Conservation (phyloP, 305 asterid species). For the Petunia hybrid region DNA sequence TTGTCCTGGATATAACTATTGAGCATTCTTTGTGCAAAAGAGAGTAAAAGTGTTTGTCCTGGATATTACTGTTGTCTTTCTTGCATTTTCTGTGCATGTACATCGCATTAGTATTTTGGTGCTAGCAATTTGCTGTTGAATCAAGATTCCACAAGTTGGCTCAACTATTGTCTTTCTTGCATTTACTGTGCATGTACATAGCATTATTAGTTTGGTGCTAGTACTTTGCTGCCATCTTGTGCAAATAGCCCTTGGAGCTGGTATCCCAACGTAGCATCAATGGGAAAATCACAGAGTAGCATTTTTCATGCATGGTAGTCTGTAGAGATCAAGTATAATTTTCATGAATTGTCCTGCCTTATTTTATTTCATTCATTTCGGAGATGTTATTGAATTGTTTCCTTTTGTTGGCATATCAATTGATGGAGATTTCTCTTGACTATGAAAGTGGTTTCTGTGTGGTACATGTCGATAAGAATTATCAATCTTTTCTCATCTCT, state of each 20-base stretch:
- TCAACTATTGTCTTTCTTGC: conserved; percentile 5
- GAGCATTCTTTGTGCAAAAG: too few species aligned
- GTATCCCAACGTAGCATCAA: neutral
- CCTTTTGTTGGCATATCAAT: neutral
- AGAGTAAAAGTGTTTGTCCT: too few species aligned
- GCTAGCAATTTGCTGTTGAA: neutral
- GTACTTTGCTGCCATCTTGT: neutral
- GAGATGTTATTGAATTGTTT: neutral
- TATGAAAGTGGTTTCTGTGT: neutral
- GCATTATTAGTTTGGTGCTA: conserved; percentile 6
- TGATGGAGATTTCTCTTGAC: neutral
- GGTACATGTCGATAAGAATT: conserved; percentile 12
- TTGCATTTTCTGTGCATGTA: too few species aligned
- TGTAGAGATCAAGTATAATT: neutral
- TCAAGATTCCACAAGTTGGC: conserved; percentile 14
- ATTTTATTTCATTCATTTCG: neutral
- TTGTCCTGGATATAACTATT: neutral
- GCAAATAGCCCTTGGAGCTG: neutral
- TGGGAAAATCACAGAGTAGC: neutral
- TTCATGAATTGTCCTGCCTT: neutral
- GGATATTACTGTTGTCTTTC: too few species aligned
- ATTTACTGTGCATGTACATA: neutral
- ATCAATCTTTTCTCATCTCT: conserved; percentile 29
- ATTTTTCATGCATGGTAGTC: neutral
- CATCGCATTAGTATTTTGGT: too few species aligned